Percentiles rank a stretch among this genome's conserved stretches.
These are phyloP conservation scores for Cadophora gregata DNA, from an alignment of 2,329 filamentous ascomycete species.

Conservation along the genomic window DNA sequence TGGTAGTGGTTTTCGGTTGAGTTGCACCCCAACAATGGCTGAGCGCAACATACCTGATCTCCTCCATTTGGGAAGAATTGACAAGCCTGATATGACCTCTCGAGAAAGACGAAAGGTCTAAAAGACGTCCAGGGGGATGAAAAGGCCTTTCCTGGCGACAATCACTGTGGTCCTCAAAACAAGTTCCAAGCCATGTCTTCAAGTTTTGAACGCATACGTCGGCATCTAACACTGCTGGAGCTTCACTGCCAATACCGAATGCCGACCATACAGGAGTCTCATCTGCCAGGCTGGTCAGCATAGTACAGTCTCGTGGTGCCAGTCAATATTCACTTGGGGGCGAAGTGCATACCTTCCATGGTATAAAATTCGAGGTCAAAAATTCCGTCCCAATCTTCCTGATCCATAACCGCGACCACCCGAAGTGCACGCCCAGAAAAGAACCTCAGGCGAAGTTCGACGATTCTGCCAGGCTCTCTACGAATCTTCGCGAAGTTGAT, in stretches of 20 bases:
- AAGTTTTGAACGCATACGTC: not conserved
- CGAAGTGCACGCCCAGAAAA: no score
- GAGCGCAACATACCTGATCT: not conserved
- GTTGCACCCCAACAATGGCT: not conserved
- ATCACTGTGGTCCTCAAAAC: not conserved
- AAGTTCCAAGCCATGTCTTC: not conserved
- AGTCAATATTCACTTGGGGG: not conserved
- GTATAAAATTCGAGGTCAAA: not conserved
- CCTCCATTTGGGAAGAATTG: not conserved
- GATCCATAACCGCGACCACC: no score
- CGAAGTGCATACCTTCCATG: not conserved
- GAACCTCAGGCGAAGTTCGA: no score
- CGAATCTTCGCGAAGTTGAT: not conserved
- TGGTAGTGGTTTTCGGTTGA: not conserved
- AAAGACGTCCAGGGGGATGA: not conserved
- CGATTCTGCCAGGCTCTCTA: no score
- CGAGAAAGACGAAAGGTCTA: not conserved
- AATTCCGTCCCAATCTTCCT: no score
- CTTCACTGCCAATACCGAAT: not conserved
- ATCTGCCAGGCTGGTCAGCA: not conserved
- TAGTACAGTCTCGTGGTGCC: not conserved
- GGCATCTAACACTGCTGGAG: not conserved
- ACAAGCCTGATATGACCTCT: not conserved
- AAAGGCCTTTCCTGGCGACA: not conserved
- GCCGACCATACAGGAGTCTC: not conserved